phyloP scores from a whole-genome alignment of 2,329 filamentous ascomycete genomes.

The Grosmannia clavigera region DNA sequence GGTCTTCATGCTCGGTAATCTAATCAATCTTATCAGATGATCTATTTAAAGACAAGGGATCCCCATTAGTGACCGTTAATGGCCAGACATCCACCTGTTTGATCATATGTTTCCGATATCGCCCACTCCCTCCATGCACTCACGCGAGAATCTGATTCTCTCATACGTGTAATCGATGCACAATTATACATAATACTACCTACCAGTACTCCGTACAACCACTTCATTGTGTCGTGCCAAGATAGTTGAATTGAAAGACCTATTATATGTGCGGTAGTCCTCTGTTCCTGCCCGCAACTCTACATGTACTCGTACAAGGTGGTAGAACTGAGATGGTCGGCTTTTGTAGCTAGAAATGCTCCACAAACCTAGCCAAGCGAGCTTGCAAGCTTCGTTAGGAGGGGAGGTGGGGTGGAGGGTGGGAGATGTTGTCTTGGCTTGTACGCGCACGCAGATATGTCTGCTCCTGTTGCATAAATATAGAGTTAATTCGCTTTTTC shows the following conservation, averaged over 20 bases:
- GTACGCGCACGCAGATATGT: neutral
- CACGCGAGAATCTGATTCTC: no score
- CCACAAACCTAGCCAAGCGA: neutral
- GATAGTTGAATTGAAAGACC: no score
- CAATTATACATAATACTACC: no score
- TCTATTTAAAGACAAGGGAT: conserved; percentile 5
- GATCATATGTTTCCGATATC: no score
- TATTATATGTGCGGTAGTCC: neutral
- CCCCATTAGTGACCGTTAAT: no score
- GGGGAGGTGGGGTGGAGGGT: neutral
- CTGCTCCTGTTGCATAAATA: neutral
- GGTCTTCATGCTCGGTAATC: conserved; percentile 1
- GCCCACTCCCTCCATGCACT: no score
- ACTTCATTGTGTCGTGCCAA: neutral
- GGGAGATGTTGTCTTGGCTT: neutral
- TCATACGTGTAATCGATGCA: no score
- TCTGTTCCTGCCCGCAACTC: neutral
- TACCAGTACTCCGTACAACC: no score
- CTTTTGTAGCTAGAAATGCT: neutral
- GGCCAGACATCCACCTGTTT: neutral
- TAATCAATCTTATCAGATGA: conserved; percentile 15
- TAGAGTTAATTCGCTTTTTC: neutral
- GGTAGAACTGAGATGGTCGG: no score
- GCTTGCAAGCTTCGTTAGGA: neutral
- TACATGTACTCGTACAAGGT: neutral